Evolutionary conservation across 169 alveolate genomes (phyloP).

Genomic region (Plasmodium billcollinsi): DNA sequence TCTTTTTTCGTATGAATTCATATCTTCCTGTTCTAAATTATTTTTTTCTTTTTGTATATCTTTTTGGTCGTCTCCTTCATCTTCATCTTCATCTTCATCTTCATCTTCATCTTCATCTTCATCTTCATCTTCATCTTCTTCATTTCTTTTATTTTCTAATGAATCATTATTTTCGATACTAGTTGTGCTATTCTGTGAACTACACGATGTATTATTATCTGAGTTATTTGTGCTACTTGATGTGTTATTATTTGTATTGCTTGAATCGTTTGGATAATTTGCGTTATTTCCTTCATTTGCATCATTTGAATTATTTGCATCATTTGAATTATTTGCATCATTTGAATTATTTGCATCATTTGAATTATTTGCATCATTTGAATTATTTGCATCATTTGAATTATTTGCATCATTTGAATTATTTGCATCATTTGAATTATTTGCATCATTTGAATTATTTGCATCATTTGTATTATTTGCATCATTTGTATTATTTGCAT

Average conservation of each 20-base stretch:
- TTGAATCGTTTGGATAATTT: neutral
- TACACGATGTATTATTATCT: neutral
- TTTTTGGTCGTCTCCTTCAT: neutral
- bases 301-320: too few species aligned
- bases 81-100: neutral
- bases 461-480: too few species aligned
- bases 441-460: too few species aligned
- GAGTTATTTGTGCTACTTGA: neutral
- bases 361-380: too few species aligned
- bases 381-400: too few species aligned
- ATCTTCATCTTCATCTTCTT: constrained; percentile 6
- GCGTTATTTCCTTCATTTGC: neutral
- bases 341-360: too few species aligned
- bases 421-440: too few species aligned
- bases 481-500: too few species aligned
- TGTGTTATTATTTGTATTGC: neutral
- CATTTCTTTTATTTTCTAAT: neutral
- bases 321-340: too few species aligned
- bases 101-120: neutral
- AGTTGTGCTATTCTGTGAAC: too few species aligned
- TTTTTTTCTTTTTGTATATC: neutral
- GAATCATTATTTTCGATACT: too few species aligned
- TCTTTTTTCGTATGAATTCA: neutral
- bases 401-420: too few species aligned
- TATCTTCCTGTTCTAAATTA: constrained; percentile 6